Conservation (phyloP, 805 yeast genomes). For the Hanseniaspora lindneri region DNA sequence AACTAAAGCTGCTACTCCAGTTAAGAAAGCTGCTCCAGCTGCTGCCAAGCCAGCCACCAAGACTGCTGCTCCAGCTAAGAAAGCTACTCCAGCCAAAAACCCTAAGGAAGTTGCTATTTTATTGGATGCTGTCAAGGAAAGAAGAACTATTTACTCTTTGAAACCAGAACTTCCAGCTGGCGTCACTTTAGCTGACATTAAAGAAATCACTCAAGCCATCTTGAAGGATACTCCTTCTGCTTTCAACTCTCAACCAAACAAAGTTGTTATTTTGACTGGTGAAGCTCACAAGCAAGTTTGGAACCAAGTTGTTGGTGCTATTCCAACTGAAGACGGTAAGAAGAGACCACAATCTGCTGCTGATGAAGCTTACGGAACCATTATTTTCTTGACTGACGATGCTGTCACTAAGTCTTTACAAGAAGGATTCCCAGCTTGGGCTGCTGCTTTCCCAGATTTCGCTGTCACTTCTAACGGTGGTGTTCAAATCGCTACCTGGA, state of each 20-base stretch:
- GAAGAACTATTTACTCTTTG: slow-evolving; percentile 40
- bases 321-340: slow-evolving; percentile 31
- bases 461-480: slow-evolving; percentile 40
- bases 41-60: neutral
- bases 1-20: slow-evolving; percentile 5
- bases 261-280: slow-evolving; percentile 40
- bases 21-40: neutral
- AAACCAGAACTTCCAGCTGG: slow-evolving; percentile 35
- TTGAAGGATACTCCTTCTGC: slow-evolving; percentile 41
- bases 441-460: slow-evolving; percentile 37
- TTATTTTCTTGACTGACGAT: slow-evolving; percentile 39
- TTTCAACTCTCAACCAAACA: slow-evolving; percentile 41
- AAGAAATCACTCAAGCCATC: slow-evolving; percentile 33
- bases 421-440: slow-evolving; percentile 35
- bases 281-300: slow-evolving; percentile 37
- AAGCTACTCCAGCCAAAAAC: neutral
- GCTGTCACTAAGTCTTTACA: slow-evolving; percentile 32
- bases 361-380: slow-evolving; percentile 40
- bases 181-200: slow-evolving; percentile 33
- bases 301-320: slow-evolving; percentile 33
- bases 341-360: slow-evolving; percentile 35
- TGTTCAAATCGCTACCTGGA: slow-evolving; percentile 42
- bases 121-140: slow-evolving; percentile 17
- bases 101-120: neutral
- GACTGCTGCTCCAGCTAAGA: neutral